Conservation (phyloP, 495 filamentous ascomycete genomes). For the Massariosphaeria phaeospora region DNA sequence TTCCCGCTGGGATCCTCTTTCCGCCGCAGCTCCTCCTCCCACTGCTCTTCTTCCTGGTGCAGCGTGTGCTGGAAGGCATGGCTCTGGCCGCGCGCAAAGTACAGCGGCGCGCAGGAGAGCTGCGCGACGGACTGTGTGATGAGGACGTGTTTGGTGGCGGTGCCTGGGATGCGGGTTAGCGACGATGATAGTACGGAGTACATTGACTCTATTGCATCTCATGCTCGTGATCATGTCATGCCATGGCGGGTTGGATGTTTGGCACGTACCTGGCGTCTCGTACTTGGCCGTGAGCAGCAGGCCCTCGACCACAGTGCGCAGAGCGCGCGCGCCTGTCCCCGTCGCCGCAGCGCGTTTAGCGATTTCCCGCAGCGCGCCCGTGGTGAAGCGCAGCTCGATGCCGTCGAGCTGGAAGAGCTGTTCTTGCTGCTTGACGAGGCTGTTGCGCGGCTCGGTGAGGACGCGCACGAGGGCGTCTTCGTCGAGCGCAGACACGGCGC, state of each 20-base stretch:
- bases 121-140: slow-evolving; percentile 27
- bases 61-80: slow-evolving; percentile 56
- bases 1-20: slow-evolving; percentile 28
- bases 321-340: slow-evolving; percentile 80
- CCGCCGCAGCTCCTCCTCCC: slow-evolving; percentile 46
- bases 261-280: slow-evolving; percentile 61
- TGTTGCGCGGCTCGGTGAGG: slow-evolving; percentile 86
- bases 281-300: slow-evolving; percentile 88
- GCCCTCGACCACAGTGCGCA: slow-evolving; percentile 85
- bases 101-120: slow-evolving; percentile 47
- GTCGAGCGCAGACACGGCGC: slow-evolving; percentile 76
- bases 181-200: neutral
- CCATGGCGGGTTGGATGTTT: neutral
- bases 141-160: slow-evolving; percentile 49
- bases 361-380: slow-evolving; percentile 68
- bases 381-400: slow-evolving; percentile 79
- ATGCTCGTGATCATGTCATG: too few relatives aligned
- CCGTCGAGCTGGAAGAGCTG: slow-evolving; percentile 78
- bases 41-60: slow-evolving; percentile 59
- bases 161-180: slow-evolving; percentile 38
- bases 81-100: slow-evolving; percentile 58
- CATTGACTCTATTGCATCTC: too few relatives aligned
- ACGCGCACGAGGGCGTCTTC: slow-evolving; percentile 75
- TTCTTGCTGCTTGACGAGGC: slow-evolving; percentile 76
- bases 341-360: slow-evolving; percentile 67